Conservation (phyloP, 2,329 filamentous ascomycete genomes). For the Neospermospora avenae region DNA sequence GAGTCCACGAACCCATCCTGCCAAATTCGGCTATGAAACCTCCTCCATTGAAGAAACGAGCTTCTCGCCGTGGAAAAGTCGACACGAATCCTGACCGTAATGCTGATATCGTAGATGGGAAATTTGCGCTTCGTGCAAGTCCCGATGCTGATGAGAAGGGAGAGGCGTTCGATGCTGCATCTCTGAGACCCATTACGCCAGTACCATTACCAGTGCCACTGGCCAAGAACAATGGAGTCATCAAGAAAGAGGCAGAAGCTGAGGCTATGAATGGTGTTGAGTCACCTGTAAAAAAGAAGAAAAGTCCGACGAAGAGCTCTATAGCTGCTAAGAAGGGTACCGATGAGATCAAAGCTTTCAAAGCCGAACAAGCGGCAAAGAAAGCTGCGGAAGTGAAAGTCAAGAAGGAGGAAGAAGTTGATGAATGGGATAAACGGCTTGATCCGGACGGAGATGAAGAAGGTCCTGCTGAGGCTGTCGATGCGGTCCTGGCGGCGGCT, state of each 20-base stretch:
- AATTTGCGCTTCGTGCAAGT: conserved; percentile 32
- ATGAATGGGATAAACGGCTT: conserved; percentile 29
- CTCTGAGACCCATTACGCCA: background rate
- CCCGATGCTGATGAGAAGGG: conserved; percentile 32
- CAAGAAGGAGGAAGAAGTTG: conserved; percentile 28
- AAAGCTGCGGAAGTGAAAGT: conserved; percentile 26
- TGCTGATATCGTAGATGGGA: conserved; percentile 32
- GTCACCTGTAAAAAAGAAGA: conserved; percentile 29
- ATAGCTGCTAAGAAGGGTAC: conserved; percentile 34
- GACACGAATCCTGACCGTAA: conserved; percentile 34
- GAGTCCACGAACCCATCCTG: conserved; percentile 13
- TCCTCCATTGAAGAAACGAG: conserved; percentile 22
- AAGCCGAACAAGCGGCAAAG: conserved; percentile 32
- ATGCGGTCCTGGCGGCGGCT: conserved; percentile 31
- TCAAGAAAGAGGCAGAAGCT: conserved; percentile 23
- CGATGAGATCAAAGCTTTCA: conserved; percentile 35
- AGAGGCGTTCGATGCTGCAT: conserved; percentile 25
- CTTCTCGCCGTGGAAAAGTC: conserved; percentile 23
- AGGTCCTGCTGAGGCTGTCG: conserved; percentile 28
- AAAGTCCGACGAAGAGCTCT: conserved; percentile 32
- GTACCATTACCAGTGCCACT: conserved; percentile 15
- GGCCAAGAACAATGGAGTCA: conserved; percentile 10
- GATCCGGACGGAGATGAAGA: conserved; percentile 33
- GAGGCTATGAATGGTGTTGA: background rate
- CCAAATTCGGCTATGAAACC: conserved; percentile 11